These are phyloP conservation scores for Carex pumila DNA, from an alignment of 176 grass and related monocot species.

Conservation along the genomic window DNA sequence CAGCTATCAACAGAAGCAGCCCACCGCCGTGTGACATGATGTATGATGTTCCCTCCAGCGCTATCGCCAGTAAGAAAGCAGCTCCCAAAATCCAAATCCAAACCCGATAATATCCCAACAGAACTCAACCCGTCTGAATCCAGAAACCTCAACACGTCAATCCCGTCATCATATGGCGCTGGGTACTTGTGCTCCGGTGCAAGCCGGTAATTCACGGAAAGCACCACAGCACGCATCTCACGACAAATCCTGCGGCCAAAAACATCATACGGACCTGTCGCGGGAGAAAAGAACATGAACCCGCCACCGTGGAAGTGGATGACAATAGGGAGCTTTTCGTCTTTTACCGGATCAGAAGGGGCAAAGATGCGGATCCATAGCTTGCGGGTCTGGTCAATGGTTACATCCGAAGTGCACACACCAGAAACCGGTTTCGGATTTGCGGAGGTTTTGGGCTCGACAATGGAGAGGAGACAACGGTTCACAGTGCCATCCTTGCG, in stretches of 20 bases:
- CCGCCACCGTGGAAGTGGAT: slow-evolving; percentile 68
- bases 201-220: slow-evolving; percentile 62
- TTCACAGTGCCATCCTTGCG: slow-evolving; percentile 48
- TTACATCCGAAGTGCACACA: slow-evolving; percentile 39
- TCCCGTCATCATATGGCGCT: slow-evolving; percentile 52
- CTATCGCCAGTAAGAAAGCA: slow-evolving; percentile 63
- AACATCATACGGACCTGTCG: slow-evolving; percentile 27
- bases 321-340: slow-evolving; percentile 23
- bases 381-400: slow-evolving; percentile 20
- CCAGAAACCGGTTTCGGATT: slow-evolving; percentile 26
- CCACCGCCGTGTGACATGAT: slow-evolving; percentile 63
- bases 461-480: slow-evolving; percentile 35
- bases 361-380: slow-evolving; percentile 49
- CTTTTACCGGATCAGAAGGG: background rate
- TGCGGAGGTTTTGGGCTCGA: slow-evolving; percentile 18
- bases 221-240: slow-evolving; percentile 27
- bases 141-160: slow-evolving; percentile 40
- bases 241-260: slow-evolving; percentile 40
- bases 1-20: background rate
- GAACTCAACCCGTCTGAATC: background rate
- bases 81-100: slow-evolving; percentile 31
- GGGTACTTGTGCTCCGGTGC: slow-evolving; percentile 54
- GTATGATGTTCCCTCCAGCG: slow-evolving; percentile 64
- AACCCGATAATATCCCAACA: background rate
- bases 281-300: slow-evolving; percentile 40